Evolutionary conservation across 108 stramenopile genomes (phyloP).

Genomic region (Chaetoceros tenuissimus): DNA sequence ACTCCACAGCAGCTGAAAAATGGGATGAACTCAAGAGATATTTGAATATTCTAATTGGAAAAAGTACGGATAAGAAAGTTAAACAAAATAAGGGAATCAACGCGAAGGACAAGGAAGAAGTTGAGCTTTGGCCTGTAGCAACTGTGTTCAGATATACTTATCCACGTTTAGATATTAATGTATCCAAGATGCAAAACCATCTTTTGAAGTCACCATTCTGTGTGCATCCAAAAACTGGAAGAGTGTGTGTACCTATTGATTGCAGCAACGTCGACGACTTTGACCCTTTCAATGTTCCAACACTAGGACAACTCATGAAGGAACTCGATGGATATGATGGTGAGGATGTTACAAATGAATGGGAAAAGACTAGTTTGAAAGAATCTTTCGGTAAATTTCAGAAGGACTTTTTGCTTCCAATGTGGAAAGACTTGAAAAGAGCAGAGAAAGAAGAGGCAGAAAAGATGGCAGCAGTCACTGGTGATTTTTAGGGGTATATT

Average conservation of each 20-base stretch:
- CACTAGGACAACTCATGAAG: constrained; percentile 53
- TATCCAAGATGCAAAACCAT: constrained; percentile 98
- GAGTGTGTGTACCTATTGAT: constrained; percentile 97
- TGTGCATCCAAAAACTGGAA: constrained; percentile 97
- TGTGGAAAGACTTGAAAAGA: constrained; percentile 62
- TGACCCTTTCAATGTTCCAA: constrained; percentile 85
- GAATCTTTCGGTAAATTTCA: constrained; percentile 64
- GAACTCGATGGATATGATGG: constrained; percentile 60
- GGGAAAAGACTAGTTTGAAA: constrained; percentile 82
- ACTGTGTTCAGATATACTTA: constrained; percentile 90
- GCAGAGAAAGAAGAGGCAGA: constrained; percentile 53
- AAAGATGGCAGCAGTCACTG: constrained; percentile 61
- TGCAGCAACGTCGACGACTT: constrained; percentile 52
- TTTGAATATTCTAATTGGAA: constrained; percentile 35
- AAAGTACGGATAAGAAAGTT: constrained; percentile 15
- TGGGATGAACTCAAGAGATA: constrained; percentile 73
- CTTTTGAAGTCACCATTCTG: constrained; percentile 98
- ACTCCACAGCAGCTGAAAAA: constrained; percentile 56
- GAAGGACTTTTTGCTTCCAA: constrained; percentile 71
- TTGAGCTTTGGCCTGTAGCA: constrained; percentile 86
- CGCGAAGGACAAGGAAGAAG: constrained; percentile 33
- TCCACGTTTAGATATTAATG: constrained; percentile 98
- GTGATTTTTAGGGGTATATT: constrained; percentile 73
- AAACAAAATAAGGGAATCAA: constrained; percentile 40
- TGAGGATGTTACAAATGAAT: constrained; percentile 25